phyloP scores from a whole-genome alignment of 805 yeast species.

The Lipomyces spencermartinsiae region DNA sequence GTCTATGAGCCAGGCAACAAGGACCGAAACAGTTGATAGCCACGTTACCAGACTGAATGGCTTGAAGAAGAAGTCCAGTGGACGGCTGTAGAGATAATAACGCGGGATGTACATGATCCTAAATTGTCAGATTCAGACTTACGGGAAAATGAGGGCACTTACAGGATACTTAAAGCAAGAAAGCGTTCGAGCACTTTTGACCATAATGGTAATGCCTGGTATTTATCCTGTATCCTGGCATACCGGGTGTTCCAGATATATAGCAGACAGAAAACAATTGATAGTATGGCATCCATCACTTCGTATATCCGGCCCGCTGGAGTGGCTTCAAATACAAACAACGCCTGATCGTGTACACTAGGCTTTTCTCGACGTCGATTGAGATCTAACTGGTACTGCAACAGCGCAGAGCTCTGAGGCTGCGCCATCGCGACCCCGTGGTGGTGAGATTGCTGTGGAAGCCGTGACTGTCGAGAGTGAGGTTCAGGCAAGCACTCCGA shows the following conservation, averaged over 20 bases:
- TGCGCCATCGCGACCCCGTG: constrained; percentile 5
- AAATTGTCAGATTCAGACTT: not conserved
- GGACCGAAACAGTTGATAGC: constrained; percentile 15
- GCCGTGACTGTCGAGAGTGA: not conserved
- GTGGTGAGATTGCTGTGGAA: not conserved
- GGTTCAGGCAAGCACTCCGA: not conserved
- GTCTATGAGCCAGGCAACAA: constrained; percentile 24
- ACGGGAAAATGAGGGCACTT: not conserved
- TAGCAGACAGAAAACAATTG: constrained; percentile 9
- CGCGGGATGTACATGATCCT: constrained; percentile 21
- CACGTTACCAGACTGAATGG: constrained; percentile 12
- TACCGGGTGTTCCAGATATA: constrained; percentile 27
- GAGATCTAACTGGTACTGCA: constrained; percentile 18
- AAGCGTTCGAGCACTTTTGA: constrained; percentile 20
- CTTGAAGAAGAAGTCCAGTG: not conserved
- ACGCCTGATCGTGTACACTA: constrained; percentile 16
- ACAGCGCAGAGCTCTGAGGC: constrained; percentile 16
- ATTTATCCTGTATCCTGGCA: constrained; percentile 12
- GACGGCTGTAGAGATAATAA: constrained; percentile 5
- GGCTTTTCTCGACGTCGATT: constrained; percentile 19
- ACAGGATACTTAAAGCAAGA: constrained; percentile 16
- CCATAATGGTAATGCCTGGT: constrained; percentile 23
- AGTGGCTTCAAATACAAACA: constrained; percentile 22
- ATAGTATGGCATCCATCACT: constrained; percentile 14
- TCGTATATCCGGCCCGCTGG: constrained; percentile 25